Evolutionary conservation across 495 filamentous ascomycete genomes (phyloP).

Genomic region (Elaphomyces granulatus): DNA sequence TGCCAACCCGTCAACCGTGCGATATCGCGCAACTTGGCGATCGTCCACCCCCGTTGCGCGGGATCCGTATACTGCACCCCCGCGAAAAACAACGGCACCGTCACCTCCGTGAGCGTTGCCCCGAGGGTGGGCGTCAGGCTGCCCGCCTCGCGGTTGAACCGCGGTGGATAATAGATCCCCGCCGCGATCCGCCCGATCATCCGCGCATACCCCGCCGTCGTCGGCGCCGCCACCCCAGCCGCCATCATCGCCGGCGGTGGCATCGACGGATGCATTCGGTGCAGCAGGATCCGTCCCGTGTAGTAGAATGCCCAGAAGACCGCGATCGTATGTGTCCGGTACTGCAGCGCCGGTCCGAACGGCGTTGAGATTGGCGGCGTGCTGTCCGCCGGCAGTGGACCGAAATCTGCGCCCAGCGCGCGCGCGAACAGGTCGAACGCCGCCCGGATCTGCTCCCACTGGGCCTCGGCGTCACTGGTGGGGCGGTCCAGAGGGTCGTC

Average conservation of each 20-base stretch:
- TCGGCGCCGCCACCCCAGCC: constrained; percentile 51
- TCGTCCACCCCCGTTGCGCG: constrained; percentile 59
- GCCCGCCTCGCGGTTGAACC: constrained; percentile 36
- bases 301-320: constrained; percentile 76
- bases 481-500: constrained; percentile 43
- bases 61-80: constrained; percentile 64
- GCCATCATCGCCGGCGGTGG: constrained; percentile 83
- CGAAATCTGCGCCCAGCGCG: constrained; percentile 61
- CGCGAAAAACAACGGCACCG: constrained; percentile 71
- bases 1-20: constrained; percentile 78
- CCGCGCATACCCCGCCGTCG: constrained; percentile 55
- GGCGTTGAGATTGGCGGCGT: constrained; percentile 49
- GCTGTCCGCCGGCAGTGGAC: constrained; percentile 61
- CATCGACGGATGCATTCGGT: constrained; percentile 75
- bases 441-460: constrained; percentile 62
- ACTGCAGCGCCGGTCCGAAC: constrained; percentile 71
- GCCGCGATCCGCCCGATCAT: constrained; percentile 70
- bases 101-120: constrained; percentile 64
- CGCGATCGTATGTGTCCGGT: constrained; percentile 72
- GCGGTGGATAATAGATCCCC: constrained; percentile 54
- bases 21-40: constrained; percentile 58
- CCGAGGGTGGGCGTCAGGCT: constrained; percentile 67
- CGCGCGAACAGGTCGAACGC: constrained; percentile 53
- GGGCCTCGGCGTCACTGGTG: constrained; percentile 53
- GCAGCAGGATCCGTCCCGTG: constrained; percentile 61